These are phyloP conservation scores for Taxillus chinensis DNA, from an alignment of 164 flowering plant species.

Conservation along the genomic window DNA sequence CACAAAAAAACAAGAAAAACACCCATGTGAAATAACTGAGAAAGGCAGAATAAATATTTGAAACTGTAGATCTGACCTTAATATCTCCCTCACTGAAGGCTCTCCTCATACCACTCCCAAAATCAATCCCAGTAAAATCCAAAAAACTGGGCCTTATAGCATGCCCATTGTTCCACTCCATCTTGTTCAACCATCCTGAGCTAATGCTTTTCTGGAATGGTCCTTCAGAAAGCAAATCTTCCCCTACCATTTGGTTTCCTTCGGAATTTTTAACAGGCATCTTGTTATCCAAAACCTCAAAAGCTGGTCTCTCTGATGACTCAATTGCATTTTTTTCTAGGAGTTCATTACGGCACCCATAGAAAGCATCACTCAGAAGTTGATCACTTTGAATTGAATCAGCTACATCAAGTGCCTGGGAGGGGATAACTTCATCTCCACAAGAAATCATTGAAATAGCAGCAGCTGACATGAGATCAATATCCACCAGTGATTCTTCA, in stretches of 20 bases:
- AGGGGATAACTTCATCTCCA: slow-evolving; percentile 51
- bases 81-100: slow-evolving; percentile 97
- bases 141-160: neutral
- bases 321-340: slow-evolving; percentile 51
- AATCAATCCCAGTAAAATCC: slow-evolving; percentile 29
- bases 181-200: neutral
- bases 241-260: slow-evolving; percentile 17
- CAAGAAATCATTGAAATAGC: slow-evolving; percentile 79
- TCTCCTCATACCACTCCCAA: slow-evolving; percentile 73
- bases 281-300: slow-evolving; percentile 39
- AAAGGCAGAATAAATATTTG: neutral
- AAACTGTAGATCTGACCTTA: slow-evolving; percentile 47
- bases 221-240: neutral
- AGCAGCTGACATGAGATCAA: slow-evolving; percentile 62
- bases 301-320: slow-evolving; percentile 30
- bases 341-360: slow-evolving; percentile 72
- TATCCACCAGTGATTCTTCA: slow-evolving; percentile 44
- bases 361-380: slow-evolving; percentile 58
- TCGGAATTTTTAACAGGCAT: slow-evolving; percentile 23
- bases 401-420: slow-evolving; percentile 42
- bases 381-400: slow-evolving; percentile 42
- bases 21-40: neutral
- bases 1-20: too few species aligned
- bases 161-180: neutral
- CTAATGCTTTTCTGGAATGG: neutral